Evolutionary conservation across 2,329 filamentous ascomycete genomes (phyloP).

Genomic region (Diaporthe sp.): DNA sequence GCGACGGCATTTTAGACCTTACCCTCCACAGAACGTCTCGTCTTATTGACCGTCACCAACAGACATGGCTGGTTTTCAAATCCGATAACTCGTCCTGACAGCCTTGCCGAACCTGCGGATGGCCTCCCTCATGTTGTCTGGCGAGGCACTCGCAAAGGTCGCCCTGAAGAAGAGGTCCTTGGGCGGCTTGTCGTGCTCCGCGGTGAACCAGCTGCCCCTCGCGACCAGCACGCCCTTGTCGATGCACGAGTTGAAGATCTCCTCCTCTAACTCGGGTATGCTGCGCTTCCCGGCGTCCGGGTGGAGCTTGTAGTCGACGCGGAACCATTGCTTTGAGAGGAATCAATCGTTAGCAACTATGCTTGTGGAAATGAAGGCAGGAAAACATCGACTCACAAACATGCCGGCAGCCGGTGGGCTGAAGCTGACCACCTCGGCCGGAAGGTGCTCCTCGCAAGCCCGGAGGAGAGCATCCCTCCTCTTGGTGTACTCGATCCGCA

Average conservation of each 20-base stretch:
- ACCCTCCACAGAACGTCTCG: not conserved
- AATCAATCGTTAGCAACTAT: constrained; percentile 6
- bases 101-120: constrained; percentile 83
- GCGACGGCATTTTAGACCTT: not conserved
- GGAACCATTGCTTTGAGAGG: constrained; percentile 75
- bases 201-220: constrained; percentile 91
- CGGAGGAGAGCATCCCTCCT: constrained; percentile 82
- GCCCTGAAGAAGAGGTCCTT: constrained; percentile 87
- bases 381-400: constrained; percentile 77
- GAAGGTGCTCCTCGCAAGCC: constrained; percentile 85
- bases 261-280: constrained; percentile 82
- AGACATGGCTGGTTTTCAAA: constrained; percentile 30
- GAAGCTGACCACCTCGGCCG: constrained; percentile 83
- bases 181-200: constrained; percentile 73
- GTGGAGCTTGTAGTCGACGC: constrained; percentile 76
- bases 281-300: constrained; percentile 68
- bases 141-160: constrained; percentile 87
- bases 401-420: constrained; percentile 87
- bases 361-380: not conserved
- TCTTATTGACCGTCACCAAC: not conserved
- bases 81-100: constrained; percentile 70
- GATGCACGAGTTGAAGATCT: constrained; percentile 85
- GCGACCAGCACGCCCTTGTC: constrained; percentile 84
- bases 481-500: constrained; percentile 85
- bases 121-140: constrained; percentile 78